Evolutionary conservation across 108 stramenopile genomes (phyloP), one percentile per base, ranked within the genome.

Genomic region (Nitzschia putrida): DNA sequence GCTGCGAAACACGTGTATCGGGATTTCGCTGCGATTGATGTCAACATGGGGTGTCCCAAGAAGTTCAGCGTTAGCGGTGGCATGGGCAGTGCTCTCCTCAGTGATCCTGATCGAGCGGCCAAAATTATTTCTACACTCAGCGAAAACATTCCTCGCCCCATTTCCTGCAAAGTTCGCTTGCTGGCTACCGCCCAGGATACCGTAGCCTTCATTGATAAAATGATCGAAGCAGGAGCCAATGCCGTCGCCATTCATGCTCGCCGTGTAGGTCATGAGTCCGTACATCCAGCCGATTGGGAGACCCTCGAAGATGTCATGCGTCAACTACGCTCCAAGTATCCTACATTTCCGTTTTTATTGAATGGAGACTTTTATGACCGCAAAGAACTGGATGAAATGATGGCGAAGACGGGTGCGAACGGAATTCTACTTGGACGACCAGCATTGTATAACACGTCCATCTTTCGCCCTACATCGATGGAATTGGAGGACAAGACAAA

Each of bases 31-130:
- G 96, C 93, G 22, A 80, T 99, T 25, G 98, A 98, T 80, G 68
- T 99, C 52, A 99, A 99, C 65, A 98, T 98, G 97, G 98, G 98
- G 5, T 99, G 98, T 84, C 98, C 98, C 16, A 97, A 92, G 71
- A 93, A 96, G 70, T 99, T 99, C 76, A 86, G 83, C 53, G 84
- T 96, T 8, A 73, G 79, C 57, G 94, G 93, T 3, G 96, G 96
- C 21, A 98, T 99, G 97, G 98, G 98, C 54, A 81, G 87, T 14
- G 96, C 97, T 3, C 72, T 99, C 0, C 74, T 99, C 20, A 66
- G 61, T 20, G 94, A 95, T 74, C 68, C 80, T 8, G 76, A 80
- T 42, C 68, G 93, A 45, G 92, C 92, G 3, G 86, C 85, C 52
- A 71, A 77, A 26, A 89, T 95, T 40, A 59, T 90, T 12, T 75